A percentile compares a stretch with the other conserved stretches of the same genome.
These are phyloP conservation scores for Lachancea fermentati DNA, from an alignment of 805 yeast genomes.

Conservation along the genomic window DNA sequence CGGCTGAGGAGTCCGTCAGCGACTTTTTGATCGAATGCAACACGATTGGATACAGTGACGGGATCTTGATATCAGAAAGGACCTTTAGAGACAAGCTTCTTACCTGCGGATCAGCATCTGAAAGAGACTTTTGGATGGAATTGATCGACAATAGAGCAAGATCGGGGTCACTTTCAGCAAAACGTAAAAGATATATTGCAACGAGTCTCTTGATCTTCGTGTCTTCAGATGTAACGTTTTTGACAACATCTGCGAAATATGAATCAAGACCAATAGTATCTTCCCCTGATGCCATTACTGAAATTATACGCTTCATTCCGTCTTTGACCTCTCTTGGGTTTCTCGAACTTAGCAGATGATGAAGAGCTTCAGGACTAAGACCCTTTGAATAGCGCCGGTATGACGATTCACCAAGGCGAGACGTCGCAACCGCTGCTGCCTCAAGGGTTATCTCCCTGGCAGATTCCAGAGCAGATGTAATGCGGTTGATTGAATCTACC, in stretches of 20 bases:
- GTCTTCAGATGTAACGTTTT: conserved; percentile 68
- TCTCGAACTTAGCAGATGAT: conserved; percentile 60
- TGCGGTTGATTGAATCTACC: conserved; percentile 54
- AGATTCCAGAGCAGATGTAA: conserved; percentile 70
- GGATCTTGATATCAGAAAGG: conserved; percentile 75
- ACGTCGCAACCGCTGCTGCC: conserved; percentile 76
- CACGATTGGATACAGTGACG: conserved; percentile 76
- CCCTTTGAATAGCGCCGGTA: conserved; percentile 35
- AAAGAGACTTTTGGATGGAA: conserved; percentile 78
- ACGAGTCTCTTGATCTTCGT: conserved; percentile 69
- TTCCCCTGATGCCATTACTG: conserved; percentile 39
- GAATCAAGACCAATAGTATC: conserved; percentile 36
- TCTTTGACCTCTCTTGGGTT: conserved; percentile 56
- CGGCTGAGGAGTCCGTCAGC: conserved; percentile 62
- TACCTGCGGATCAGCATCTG: conserved; percentile 60
- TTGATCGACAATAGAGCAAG: conserved; percentile 85
- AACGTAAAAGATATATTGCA: conserved; percentile 64
- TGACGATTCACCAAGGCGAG: conserved; percentile 59
- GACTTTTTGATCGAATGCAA: conserved; percentile 66
- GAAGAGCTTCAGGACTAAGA: conserved; percentile 61
- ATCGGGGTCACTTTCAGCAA: conserved; percentile 81
- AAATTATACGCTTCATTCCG: conserved; percentile 54
- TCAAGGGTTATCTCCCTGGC: conserved; percentile 75
- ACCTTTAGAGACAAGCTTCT: conserved; percentile 74
- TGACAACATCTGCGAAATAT: conserved; percentile 81